Evolutionary conservation across 2,329 filamentous ascomycete genomes (phyloP).

Genomic region (Epichloe amarillans): DNA sequence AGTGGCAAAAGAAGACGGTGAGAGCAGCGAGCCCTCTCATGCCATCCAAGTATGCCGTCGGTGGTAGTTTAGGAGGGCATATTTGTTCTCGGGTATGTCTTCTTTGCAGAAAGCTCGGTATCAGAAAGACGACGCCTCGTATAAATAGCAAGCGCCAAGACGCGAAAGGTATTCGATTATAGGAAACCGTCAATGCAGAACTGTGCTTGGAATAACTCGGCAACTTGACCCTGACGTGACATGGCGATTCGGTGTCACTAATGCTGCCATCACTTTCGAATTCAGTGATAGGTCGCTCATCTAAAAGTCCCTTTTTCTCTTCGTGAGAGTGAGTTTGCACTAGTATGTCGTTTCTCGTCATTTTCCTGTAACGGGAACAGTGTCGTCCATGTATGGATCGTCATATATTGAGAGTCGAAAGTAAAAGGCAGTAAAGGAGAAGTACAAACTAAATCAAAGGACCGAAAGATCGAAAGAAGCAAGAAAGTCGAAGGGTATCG

Average conservation of each 20-base stretch:
- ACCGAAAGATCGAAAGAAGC: background rate
- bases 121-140: constrained; percentile 29
- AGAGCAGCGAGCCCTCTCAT: constrained; percentile 43
- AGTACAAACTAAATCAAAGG: background rate
- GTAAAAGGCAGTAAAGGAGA: background rate
- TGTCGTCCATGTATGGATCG: background rate
- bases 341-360: constrained; percentile 26
- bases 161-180: constrained; percentile 17
- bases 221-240: constrained; percentile 11
- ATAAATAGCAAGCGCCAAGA: constrained; percentile 25
- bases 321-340: constrained; percentile 24
- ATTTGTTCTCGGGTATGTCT: constrained; percentile 27
- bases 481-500: background rate
- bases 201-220: constrained; percentile 7
- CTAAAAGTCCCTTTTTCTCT: constrained; percentile 31
- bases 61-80: constrained; percentile 28
- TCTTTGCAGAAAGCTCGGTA: constrained; percentile 40
- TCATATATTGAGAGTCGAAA: background rate
- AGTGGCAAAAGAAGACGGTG: constrained; percentile 44
- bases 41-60: constrained; percentile 45
- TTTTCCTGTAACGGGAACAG: constrained; percentile 17
- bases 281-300: constrained; percentile 31
- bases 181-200: constrained; percentile 16
- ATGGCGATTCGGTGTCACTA: constrained; percentile 25
- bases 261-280: constrained; percentile 28